phyloP scores from a whole-genome alignment of 2,329 filamentous ascomycete genomes.

The Fonsecaea nubica region DNA sequence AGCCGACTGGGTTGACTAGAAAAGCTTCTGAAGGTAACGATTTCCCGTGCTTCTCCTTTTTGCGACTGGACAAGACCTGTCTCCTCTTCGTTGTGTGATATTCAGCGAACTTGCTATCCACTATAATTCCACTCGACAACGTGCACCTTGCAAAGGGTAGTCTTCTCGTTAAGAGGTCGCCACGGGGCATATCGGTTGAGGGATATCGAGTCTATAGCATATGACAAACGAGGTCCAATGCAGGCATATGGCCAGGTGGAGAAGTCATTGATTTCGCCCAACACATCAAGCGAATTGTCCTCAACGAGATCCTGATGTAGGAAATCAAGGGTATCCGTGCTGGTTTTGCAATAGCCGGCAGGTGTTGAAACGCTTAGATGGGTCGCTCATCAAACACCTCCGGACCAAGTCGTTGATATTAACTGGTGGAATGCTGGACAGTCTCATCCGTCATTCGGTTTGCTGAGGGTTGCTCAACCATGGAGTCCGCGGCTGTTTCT shows the following conservation, averaged over 20 bases:
- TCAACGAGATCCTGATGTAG: background rate
- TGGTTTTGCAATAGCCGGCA: background rate
- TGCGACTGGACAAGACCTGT: background rate
- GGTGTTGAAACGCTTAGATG: background rate
- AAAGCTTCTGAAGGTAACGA: background rate
- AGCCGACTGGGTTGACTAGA: background rate
- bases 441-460: constrained; percentile 65
- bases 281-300: background rate
- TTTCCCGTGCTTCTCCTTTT: background rate
- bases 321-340: background rate
- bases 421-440: constrained; percentile 66
- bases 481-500: constrained; percentile 76
- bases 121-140: too few relatives aligned
- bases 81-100: too few relatives aligned
- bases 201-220: too few relatives aligned
- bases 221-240: too few relatives aligned
- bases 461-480: constrained; percentile 61
- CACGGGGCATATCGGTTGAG: too few relatives aligned
- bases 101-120: too few relatives aligned
- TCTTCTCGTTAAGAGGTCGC: too few relatives aligned
- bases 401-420: constrained; percentile 67
- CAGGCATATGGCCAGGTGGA: too few relatives aligned
- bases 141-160: too few relatives aligned
- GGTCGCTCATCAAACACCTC: constrained; percentile 60
- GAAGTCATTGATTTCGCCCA: too few relatives aligned